Evolutionary conservation across 2,329 filamentous ascomycete species (phyloP), one percentile per base, ranked within the genome.

Genomic region (Sclerotinia sclerotiorum): DNA sequence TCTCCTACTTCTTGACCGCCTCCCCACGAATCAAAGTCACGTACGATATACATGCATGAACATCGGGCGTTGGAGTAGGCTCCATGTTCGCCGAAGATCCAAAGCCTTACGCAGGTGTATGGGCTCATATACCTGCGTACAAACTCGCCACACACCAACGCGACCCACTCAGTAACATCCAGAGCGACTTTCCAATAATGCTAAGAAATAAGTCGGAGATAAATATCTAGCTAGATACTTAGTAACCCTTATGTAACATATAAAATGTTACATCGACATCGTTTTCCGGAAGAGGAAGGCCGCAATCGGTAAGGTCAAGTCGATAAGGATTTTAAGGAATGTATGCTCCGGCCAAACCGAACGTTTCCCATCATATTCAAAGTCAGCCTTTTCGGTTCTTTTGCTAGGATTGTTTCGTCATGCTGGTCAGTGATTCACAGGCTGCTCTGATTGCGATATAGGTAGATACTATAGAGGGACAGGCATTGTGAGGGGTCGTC

Each of bases 311-410:
- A 42, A 27, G 11, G 29, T 6, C 21, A 27, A 10, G 13, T 24
- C 6, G 19, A 42, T 42, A 42, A 42, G 39, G 39, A 42, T 42
- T 39, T 46, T n/a, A 27, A 63, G 13, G 15, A 63, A 63, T 27
- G n/a, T 29, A 29, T 55, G 48, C 32, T 55, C 62, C 35, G 62
- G 32, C 15, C 35, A 55, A 17, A 42, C 49, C 8, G 62, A 56
- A 44, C 51, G 62, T 48, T 65, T 56, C 54, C 51, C 42, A 60
- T 60, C 51, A 24, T 62, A 19, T 17, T 27, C 60, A 39, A 32
- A 46, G 17, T 39, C 21, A 13, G 6, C 13, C 24, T 62, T 27
- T 42, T 58, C 19, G 39, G 11, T 15, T 15, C 15, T 24, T 8
- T 8, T 29, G 48, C 49, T 52, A 29, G 61, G n/a, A 64, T 64